phyloP scores from a whole-genome alignment of 768 basidiomycete species.

The Crucibulum laeve region DNA sequence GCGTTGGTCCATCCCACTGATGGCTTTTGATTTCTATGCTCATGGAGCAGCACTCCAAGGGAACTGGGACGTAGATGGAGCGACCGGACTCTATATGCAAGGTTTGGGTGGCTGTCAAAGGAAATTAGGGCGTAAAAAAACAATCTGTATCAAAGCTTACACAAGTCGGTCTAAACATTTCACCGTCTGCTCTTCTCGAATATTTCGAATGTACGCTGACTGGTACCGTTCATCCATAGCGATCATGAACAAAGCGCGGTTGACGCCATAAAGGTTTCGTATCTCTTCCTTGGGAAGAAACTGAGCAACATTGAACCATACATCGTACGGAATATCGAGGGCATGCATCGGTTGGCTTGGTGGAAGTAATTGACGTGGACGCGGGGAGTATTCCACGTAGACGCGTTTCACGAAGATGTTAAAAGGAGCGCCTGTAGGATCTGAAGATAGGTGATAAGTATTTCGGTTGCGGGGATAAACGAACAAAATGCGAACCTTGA shows the following conservation, averaged over 20 bases:
- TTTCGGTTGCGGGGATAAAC: no score
- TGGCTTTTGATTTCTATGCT: neutral
- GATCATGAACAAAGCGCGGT: slow-evolving; percentile 12
- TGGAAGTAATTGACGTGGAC: neutral
- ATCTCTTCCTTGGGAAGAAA: slow-evolving; percentile 12
- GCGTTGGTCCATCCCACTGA: neutral
- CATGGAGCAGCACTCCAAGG: neutral
- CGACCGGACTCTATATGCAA: neutral
- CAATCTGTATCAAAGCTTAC: neutral
- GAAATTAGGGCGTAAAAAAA: neutral
- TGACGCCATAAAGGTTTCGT: slow-evolving; percentile 14
- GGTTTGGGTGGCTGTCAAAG: neutral
- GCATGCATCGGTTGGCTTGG: neutral
- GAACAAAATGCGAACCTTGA: no score
- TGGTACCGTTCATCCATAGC: slow-evolving; percentile 15
- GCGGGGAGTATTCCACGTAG: neutral
- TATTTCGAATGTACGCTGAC: neutral
- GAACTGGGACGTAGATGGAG: slow-evolving; percentile 2
- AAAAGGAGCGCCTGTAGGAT: no score
- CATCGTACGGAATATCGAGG: slow-evolving; percentile 11
- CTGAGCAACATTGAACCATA: slow-evolving; percentile 14
- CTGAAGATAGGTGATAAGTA: no score
- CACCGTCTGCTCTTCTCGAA: neutral
- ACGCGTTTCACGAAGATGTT: neutral
- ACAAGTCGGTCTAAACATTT: neutral